Base-by-base conservation (phyloP, 441 rosid species). In the Syzygium malaccense region DNA sequence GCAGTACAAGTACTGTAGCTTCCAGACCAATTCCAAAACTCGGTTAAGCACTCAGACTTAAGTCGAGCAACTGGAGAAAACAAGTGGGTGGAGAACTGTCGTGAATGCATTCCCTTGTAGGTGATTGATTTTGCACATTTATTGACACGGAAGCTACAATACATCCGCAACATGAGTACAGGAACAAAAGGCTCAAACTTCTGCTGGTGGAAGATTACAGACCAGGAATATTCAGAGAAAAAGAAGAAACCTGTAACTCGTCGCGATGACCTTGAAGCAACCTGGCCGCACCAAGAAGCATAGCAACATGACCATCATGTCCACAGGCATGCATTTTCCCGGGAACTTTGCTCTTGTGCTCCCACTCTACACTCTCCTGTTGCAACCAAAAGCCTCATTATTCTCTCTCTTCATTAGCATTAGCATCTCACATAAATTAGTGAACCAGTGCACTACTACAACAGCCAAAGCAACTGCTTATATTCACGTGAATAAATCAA, bases 271-370 rank as follows among this genome's bases (percentile, higher is more conserved):
- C 55, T 4, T 88, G 87, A 86, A 88, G 89, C 85, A 88, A 57
- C 86, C 85, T 88, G 18, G 89, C 87, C 2, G 89, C 89, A 18
- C 89, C 89, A 66, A 88, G 89, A 80, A 88, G 89, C 89, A 88
- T 88, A 8, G 89, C 89, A 18, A 88, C 87, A 41, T 88, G 89
- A 37, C 83, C 89, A 33, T 88, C 89, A 62, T 88, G 89, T 68
- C 89, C 89, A 51, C 89, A 85, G 53, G 87, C 87, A 53, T 88
- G 89, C 87, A 88, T 88, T 60, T 88, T 85, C 48, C 89, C 89
- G 28, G 89, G 85, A 30, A 88, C 85, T 56, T 88, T 88, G 87
- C 89, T 88, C 33, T 85, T 88, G 86, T 88, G 87, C 66, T 88
- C 75, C 89, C 89, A 88, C 23, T 85, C 89, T 28, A 62, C 85